Percentiles rank a stretch among this genome's conserved stretches.
phyloP scores from a whole-genome alignment of 352 stramenopile species.

The Vaucheria bursata region DNA sequence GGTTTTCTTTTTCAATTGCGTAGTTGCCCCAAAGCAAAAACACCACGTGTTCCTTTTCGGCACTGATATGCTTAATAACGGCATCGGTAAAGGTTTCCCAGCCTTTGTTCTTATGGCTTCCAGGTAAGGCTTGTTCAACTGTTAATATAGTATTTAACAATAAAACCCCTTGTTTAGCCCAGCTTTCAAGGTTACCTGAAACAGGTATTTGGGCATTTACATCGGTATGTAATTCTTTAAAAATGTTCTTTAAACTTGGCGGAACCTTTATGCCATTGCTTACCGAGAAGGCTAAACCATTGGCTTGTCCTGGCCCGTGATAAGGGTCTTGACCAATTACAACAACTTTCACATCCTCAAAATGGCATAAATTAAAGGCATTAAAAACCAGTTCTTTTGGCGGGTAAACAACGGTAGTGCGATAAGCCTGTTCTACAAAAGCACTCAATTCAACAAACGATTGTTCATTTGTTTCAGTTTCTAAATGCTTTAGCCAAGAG shows the following conservation, averaged over 20 bases:
- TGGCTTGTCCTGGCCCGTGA: constrained; percentile 61
- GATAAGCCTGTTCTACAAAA: too few species aligned
- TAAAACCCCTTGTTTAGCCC: constrained; percentile 70
- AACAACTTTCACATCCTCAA: constrained; percentile 20
- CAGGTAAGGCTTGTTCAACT: constrained; percentile 55
- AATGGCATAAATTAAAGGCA: not conserved
- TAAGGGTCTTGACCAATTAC: constrained; percentile 54
- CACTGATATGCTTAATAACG: constrained; percentile 61
- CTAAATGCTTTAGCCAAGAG: too few species aligned
- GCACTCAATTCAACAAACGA: too few species aligned
- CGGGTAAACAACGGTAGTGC: too few species aligned
- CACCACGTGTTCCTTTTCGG: constrained; percentile 68
- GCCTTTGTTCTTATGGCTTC: not conserved
- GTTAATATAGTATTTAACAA: constrained; percentile 96
- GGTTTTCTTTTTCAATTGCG: constrained; percentile 58
- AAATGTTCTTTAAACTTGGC: constrained; percentile 94
- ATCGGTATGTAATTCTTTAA: constrained; percentile 80
- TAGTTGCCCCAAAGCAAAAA: constrained; percentile 96
- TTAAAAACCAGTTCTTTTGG: not conserved
- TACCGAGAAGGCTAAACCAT: constrained; percentile 76
- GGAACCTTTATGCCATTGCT: constrained; percentile 70
- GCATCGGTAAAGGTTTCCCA: not conserved
- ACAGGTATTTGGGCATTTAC: constrained; percentile 50
- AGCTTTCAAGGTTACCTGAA: constrained; percentile 14
- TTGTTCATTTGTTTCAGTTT: too few species aligned